Evolutionary conservation across 2,329 filamentous ascomycete genomes (phyloP).

Genomic region (Cladophialophora immunda): DNA sequence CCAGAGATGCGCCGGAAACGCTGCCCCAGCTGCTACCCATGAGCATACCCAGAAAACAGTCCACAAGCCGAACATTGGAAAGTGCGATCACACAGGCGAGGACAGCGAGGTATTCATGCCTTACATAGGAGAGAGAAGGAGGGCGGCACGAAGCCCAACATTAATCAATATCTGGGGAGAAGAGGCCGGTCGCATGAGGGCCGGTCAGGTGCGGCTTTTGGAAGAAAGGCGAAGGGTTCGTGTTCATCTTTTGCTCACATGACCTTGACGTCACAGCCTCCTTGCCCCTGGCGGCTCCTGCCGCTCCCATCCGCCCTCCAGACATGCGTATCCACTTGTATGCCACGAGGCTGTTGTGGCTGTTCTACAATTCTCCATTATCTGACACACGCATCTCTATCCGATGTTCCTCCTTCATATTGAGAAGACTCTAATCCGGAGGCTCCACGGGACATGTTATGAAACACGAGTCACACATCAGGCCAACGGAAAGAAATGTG

Average conservation of each 20-base stretch:
- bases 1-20: conserved; percentile 24
- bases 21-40: conserved; percentile 22
- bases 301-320: background rate
- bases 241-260: background rate
- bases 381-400: background rate
- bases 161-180: background rate
- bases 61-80: conserved; percentile 23
- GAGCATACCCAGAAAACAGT: conserved; percentile 14
- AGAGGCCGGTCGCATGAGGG: background rate
- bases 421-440: background rate
- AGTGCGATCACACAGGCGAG: background rate
- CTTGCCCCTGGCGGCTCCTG: conserved; percentile 11
- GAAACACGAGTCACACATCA: too few species aligned
- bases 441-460: background rate
- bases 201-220: background rate
- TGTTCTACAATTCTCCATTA: too few species aligned
- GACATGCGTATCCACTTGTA: background rate
- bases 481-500: too few species aligned
- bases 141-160: background rate
- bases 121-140: background rate
- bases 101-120: background rate
- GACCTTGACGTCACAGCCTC: conserved; percentile 16
- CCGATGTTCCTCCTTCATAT: background rate
- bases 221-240: background rate
- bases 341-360: too few species aligned